Conservation (phyloP, 169 alveolate species). For the Cyclospora cayetanensis region DNA sequence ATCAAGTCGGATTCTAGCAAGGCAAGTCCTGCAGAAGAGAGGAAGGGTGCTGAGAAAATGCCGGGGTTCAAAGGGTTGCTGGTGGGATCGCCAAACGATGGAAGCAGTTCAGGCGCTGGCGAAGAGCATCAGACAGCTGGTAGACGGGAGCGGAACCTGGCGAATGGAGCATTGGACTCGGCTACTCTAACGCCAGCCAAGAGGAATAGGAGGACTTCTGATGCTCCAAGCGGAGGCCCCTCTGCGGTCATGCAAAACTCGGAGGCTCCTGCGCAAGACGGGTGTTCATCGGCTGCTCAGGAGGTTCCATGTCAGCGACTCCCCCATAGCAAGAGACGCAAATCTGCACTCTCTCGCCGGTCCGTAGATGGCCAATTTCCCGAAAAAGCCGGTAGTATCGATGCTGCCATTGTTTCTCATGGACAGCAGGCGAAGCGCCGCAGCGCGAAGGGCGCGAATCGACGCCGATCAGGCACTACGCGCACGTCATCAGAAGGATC, state of each 20-base stretch:
- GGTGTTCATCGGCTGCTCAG: constrained; percentile 35
- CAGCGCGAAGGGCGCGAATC: constrained; percentile 50
- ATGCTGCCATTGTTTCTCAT: constrained; percentile 15
- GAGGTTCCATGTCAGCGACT: constrained; percentile 25
- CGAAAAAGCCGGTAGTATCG: background rate
- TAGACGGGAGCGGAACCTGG: constrained; percentile 27
- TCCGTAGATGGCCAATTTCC: constrained; percentile 43
- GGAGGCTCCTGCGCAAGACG: constrained; percentile 56
- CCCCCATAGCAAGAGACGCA: constrained; percentile 51
- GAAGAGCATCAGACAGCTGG: constrained; percentile 15
- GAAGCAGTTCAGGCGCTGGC: constrained; percentile 14
- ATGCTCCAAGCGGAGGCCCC: constrained; percentile 31
- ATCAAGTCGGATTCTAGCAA: constrained; percentile 43
- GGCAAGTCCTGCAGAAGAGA: constrained; percentile 36
- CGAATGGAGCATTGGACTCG: background rate
- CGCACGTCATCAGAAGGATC: constrained; percentile 38
- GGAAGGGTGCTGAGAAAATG: constrained; percentile 26
- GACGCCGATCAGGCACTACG: constrained; percentile 47
- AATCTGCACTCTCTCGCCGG: constrained; percentile 53
- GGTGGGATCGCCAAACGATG: constrained; percentile 34
- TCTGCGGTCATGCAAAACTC: constrained; percentile 11
- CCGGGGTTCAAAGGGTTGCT: constrained; percentile 70
- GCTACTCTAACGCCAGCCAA: constrained; percentile 70
- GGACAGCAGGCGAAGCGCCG: constrained; percentile 61
- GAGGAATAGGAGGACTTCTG: constrained; percentile 66